Conservation (phyloP, 306 rosid species). For the Acacia crassicarpa region DNA sequence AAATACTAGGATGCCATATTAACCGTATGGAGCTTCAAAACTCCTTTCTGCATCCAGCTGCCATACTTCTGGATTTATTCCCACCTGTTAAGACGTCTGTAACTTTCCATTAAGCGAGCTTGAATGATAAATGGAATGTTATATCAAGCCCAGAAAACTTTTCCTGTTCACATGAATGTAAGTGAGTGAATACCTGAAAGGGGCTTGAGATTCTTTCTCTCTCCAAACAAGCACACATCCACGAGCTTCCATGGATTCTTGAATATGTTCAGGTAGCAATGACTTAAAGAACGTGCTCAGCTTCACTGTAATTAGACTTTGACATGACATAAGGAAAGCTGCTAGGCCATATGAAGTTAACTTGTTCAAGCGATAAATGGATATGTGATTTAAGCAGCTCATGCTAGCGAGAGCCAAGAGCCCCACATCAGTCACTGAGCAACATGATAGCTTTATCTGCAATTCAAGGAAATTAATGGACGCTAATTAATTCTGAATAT, state of each 20-base stretch:
- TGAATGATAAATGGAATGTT: not conserved
- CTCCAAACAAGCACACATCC: constrained; percentile 70
- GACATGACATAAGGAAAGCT: constrained; percentile 52
- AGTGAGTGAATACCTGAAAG: constrained; percentile 38
- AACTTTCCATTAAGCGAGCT: not conserved
- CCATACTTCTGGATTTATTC: constrained; percentile 45
- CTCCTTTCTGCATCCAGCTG: constrained; percentile 33
- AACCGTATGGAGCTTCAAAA: constrained; percentile 16
- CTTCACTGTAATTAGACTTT: constrained; percentile 62
- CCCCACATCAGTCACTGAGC: constrained; percentile 68
- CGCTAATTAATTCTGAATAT: constrained; percentile 11
- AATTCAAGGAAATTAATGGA: constrained; percentile 25
- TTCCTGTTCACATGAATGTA: not conserved
- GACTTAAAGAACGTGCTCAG: constrained; percentile 60
- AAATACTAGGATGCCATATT: not conserved
- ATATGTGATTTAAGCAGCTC: constrained; percentile 50
- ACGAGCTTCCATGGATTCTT: constrained; percentile 51
- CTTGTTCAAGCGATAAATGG: constrained; percentile 60
- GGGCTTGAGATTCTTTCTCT: constrained; percentile 42
- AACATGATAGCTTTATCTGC: constrained; percentile 71
- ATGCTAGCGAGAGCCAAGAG: constrained; percentile 61
- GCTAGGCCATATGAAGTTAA: constrained; percentile 64
- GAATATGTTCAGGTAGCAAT: constrained; percentile 47
- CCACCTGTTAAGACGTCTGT: constrained; percentile 35
- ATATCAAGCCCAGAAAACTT: not conserved